phyloP scores from a whole-genome alignment of 2,329 filamentous ascomycete genomes.

The Ceratocystis destructans region DNA sequence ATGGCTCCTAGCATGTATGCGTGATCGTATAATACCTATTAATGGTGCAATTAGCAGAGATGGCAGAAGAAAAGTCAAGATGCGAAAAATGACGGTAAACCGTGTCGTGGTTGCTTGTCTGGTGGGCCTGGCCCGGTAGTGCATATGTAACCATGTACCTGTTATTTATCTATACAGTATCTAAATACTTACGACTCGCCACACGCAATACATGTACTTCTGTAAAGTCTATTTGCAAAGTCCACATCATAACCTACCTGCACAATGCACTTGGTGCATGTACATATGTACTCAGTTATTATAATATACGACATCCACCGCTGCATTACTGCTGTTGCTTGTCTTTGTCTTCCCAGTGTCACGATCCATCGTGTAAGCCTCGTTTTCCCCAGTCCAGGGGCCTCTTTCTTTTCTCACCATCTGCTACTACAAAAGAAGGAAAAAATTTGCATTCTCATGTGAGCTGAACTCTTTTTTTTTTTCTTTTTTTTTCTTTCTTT shows the following conservation, averaged over 20 bases:
- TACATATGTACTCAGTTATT: too few relatives aligned
- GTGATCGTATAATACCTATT: too few relatives aligned
- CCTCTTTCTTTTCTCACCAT: background rate
- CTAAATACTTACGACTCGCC: background rate
- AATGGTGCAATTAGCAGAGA: too few relatives aligned
- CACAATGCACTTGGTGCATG: too few relatives aligned
- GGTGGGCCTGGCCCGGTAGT: background rate
- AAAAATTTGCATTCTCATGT: background rate
- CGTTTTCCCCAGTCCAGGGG: background rate
- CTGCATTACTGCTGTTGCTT: background rate
- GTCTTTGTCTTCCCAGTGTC: background rate
- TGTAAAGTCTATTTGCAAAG: too few relatives aligned
- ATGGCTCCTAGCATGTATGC: too few relatives aligned
- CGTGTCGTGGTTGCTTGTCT: too few relatives aligned
- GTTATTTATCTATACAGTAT: background rate
- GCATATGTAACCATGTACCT: background rate
- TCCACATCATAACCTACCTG: too few relatives aligned
- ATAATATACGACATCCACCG: too few relatives aligned
- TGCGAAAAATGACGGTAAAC: background rate
- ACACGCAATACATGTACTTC: too few relatives aligned
- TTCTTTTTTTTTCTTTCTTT: background rate
- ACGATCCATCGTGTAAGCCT: constrained; percentile 5
- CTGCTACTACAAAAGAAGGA: too few relatives aligned
- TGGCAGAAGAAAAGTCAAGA: background rate
- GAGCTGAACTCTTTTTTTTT: background rate